Percentiles rank a stretch among this genome's conserved stretches.
phyloP scores from a whole-genome alignment of 768 basidiomycete genomes.

The Leccinum variicolor region DNA sequence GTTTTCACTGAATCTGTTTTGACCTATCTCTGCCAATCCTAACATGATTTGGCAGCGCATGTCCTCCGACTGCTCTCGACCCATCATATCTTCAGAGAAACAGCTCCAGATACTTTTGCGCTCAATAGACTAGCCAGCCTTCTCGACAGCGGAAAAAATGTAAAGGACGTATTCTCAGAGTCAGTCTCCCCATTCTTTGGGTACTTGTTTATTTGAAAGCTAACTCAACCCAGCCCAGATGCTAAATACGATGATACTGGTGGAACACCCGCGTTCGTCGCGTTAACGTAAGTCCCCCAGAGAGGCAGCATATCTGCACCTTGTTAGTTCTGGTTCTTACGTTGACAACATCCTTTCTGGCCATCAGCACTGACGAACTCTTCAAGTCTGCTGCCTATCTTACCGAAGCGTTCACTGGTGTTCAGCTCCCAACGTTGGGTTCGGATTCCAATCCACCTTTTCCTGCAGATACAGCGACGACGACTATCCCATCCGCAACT shows the following conservation, averaged over 20 bases:
- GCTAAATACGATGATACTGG: constrained; percentile 64
- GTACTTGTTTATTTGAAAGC: neutral
- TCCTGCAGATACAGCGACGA: neutral
- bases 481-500: neutral
- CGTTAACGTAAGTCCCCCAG: constrained; percentile 49
- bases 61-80: constrained; percentile 74
- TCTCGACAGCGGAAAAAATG: constrained; percentile 62
- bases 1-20: neutral
- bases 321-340: neutral
- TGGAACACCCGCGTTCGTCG: constrained; percentile 69
- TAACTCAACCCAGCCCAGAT: constrained; percentile 41
- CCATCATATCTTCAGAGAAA: constrained; percentile 71
- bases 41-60: constrained; percentile 45
- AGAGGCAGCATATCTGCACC: neutral
- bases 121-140: constrained; percentile 67
- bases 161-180: constrained; percentile 48
- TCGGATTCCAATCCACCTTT: constrained; percentile 14
- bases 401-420: constrained; percentile 56
- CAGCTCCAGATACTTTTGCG: constrained; percentile 67
- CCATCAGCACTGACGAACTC: constrained; percentile 65
- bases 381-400: constrained; percentile 75
- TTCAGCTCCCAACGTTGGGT: constrained; percentile 16
- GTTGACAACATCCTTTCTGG: constrained; percentile 4
- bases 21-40: neutral
- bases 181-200: constrained; percentile 22